Percentiles rank a stretch among this genome's conserved stretches.
Conservation (phyloP, 140 eudicot species). For the Bidens hawaiensis region DNA sequence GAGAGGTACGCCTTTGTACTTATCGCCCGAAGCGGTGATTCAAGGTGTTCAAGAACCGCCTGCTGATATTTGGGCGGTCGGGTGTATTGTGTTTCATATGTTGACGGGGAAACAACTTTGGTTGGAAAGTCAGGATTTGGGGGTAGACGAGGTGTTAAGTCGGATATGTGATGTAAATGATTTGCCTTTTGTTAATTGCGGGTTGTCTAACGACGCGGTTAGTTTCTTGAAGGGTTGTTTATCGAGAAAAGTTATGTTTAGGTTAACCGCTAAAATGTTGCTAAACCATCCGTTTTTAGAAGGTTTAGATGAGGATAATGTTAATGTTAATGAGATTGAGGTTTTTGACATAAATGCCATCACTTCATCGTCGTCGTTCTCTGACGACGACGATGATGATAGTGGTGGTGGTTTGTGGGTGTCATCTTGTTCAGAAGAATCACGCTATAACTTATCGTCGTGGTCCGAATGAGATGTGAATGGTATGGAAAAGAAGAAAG, state of each 20-base stretch:
- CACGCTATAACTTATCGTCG: conserved; percentile 19
- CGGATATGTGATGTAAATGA: conserved; percentile 33
- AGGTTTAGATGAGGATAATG: conserved; percentile 35
- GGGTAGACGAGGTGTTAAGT: conserved; percentile 24
- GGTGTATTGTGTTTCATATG: conserved; percentile 59
- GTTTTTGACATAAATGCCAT: conserved; percentile 34
- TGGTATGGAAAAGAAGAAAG: conserved; percentile 16
- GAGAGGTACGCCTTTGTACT: conserved; percentile 55
- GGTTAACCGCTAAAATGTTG: conserved; percentile 48
- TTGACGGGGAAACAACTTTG: conserved; percentile 47
- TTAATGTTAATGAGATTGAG: conserved; percentile 22
- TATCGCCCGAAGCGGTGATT: conserved; percentile 51
- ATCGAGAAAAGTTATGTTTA: conserved; percentile 35
- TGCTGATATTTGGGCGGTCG: conserved; percentile 58
- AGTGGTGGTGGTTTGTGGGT: conserved; percentile 20
- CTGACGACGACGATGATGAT: conserved; percentile 29
- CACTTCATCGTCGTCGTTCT: conserved; percentile 29
- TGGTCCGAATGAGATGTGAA: conserved; percentile 32
- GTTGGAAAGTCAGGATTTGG: conserved; percentile 20
- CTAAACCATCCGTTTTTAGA: conserved; percentile 41
- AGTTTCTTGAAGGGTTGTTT: conserved; percentile 59
- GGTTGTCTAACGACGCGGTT: conserved; percentile 30
- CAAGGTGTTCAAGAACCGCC: conserved; percentile 40
- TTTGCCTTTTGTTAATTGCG: conserved; percentile 19
- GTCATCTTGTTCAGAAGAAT: conserved; percentile 30